A percentile compares a stretch with the other conserved stretches of the same genome.
Conservation (phyloP, 306 rosid genomes). For the Cicer arietinum region DNA sequence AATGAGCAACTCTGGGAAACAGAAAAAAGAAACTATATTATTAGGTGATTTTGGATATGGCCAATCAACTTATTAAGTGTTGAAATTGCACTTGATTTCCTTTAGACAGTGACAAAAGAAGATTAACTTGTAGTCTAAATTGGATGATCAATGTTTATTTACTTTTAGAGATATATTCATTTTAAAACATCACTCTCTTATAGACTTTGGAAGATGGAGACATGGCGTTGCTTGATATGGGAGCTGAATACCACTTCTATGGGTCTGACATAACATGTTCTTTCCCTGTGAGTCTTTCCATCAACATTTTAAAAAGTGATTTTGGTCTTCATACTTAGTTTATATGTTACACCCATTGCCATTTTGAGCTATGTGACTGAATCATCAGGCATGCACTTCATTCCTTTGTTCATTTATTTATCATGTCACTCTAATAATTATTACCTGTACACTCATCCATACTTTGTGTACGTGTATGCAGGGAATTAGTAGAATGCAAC, state of each 20-base stretch:
- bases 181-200: slow-evolving; percentile 39
- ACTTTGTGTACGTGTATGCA: background rate
- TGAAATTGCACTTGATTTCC: slow-evolving; percentile 21
- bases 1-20: slow-evolving; percentile 28
- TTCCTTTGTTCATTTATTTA: slow-evolving; percentile 7
- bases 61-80: slow-evolving; percentile 36
- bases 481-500: background rate
- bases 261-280: slow-evolving; percentile 97
- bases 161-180: background rate
- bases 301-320: slow-evolving; percentile 4
- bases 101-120: slow-evolving; percentile 21
- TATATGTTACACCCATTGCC: slow-evolving; percentile 6
- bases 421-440: slow-evolving; percentile 13
- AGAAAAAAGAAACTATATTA: background rate
- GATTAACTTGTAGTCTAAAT: slow-evolving; percentile 37
- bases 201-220: slow-evolving; percentile 89
- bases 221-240: slow-evolving; percentile 96
- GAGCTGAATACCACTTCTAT: slow-evolving; percentile 93
- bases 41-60: slow-evolving; percentile 37
- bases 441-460: slow-evolving; percentile 5
- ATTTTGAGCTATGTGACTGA: slow-evolving; percentile 5
- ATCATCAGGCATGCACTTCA: background rate
- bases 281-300: slow-evolving; percentile 74
- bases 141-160: slow-evolving; percentile 29
- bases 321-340: slow-evolving; percentile 20